A percentile compares a stretch with the other conserved stretches of the same genome.
These are phyloP conservation scores for Scenedesmus sp. DNA, from an alignment of 163 green algal species.

Conservation along the genomic window DNA sequence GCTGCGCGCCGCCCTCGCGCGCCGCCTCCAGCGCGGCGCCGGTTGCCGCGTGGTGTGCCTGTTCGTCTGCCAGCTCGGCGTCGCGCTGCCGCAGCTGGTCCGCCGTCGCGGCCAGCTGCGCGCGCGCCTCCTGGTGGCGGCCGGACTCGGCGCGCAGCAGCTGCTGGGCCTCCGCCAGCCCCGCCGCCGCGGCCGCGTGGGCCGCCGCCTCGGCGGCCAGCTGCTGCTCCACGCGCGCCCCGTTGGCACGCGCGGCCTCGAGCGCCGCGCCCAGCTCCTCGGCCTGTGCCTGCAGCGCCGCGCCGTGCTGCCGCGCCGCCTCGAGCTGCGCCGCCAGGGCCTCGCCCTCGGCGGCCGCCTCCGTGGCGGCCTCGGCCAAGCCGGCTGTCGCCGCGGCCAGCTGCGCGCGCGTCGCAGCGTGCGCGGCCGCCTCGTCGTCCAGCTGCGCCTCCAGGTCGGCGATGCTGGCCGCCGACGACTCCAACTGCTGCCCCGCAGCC, in stretches of 20 bases:
- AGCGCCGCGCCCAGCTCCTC: not conserved
- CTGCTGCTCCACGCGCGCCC: not conserved
- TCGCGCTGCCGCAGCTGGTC: constrained; percentile 1
- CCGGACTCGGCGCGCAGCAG: constrained; percentile 7
- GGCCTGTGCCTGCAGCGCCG: not conserved
- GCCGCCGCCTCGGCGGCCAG: not conserved
- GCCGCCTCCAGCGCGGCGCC: constrained; percentile 8
- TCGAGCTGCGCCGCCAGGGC: constrained; percentile 2
- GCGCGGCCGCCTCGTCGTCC: constrained; percentile 18
- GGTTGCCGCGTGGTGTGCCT: not conserved
- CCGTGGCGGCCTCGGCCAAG: too few relatives aligned
- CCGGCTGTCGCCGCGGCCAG: too few relatives aligned
- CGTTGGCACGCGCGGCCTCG: not conserved
- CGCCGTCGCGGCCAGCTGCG: not conserved
- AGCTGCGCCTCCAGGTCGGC: constrained; percentile 3
- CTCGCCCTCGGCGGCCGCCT: not conserved
- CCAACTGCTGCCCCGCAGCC: constrained; percentile 10
- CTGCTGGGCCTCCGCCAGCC: constrained; percentile 25
- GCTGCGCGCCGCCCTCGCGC: not conserved
- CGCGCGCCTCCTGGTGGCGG: not conserved
- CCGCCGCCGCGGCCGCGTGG: not conserved
- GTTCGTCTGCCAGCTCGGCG: constrained; percentile 2
- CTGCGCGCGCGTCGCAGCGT: not conserved
- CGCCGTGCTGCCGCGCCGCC: constrained; percentile 5
- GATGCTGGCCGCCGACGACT: not conserved